phyloP scores from a whole-genome alignment of 108 stramenopile species.

The Nitzschia putrida region DNA sequence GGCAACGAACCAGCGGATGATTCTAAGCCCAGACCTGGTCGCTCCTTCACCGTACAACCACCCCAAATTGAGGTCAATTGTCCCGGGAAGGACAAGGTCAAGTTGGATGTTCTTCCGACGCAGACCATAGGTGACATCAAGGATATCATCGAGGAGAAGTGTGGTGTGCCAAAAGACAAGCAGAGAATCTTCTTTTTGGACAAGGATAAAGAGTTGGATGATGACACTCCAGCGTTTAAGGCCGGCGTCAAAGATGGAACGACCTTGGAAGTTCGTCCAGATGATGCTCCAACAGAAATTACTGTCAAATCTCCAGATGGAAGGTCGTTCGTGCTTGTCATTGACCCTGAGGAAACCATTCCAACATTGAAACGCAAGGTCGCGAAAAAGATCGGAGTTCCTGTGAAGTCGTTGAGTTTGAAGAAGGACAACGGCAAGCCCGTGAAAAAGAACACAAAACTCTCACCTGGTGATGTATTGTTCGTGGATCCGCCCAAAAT shows the following conservation, averaged over 20 bases:
- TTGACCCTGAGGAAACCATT: constrained; percentile 33
- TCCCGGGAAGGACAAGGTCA: constrained; percentile 11
- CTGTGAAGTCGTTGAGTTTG: constrained; percentile 2
- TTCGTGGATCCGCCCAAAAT: constrained; percentile 14
- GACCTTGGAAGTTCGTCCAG: constrained; percentile 3
- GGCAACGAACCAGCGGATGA: constrained; percentile 8
- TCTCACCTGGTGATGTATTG: constrained; percentile 5
- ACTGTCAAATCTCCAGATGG: constrained; percentile 19
- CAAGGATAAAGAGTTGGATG: constrained; percentile 14
- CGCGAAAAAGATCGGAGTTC: constrained; percentile 23
- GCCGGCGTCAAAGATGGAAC: constrained; percentile 7
- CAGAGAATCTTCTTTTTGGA: constrained; percentile 35
- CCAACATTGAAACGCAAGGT: constrained; percentile 13
- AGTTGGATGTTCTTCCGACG: constrained; percentile 15
- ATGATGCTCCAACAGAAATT: constrained; percentile 4
- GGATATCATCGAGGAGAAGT: constrained; percentile 23
- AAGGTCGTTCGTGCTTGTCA: constrained; percentile 20
- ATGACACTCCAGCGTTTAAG: constrained; percentile 7
- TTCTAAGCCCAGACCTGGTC: neutral
- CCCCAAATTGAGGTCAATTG: constrained; percentile 7
- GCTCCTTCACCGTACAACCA: neutral
- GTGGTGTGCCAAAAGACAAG: constrained; percentile 15
- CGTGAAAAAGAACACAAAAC: neutral
- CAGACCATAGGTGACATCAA: constrained; percentile 27
- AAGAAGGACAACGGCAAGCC: constrained; percentile 6